A percentile compares a stretch with the other conserved stretches of the same genome.
Conservation (phyloP, 2,329 filamentous ascomycete genomes). For the Ramularia collo-cygni region DNA sequence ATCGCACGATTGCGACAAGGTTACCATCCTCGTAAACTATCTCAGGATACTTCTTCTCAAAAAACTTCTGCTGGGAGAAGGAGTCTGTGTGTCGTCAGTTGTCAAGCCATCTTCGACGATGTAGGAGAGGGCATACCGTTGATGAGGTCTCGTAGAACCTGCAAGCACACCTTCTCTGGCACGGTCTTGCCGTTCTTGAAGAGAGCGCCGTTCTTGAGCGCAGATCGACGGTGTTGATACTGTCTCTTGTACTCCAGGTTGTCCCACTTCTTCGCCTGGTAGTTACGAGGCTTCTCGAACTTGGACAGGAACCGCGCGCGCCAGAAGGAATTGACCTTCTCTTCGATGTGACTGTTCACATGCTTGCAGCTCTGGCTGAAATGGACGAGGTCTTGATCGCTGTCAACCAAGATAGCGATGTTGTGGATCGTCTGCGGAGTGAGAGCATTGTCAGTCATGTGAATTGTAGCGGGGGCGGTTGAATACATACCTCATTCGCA, state of each 20-base stretch:
- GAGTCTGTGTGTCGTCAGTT: constrained; percentile 24
- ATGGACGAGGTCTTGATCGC: constrained; percentile 38
- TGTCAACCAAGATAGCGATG: constrained; percentile 33
- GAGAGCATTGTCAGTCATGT: constrained; percentile 7
- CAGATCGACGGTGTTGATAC: constrained; percentile 30
- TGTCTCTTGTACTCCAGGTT: constrained; percentile 29
- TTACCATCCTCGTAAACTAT: constrained; percentile 1
- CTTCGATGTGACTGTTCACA: constrained; percentile 36
- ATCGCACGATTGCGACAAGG: constrained; percentile 1
- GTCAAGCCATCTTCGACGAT: constrained; percentile 3
- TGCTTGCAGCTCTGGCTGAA: constrained; percentile 36
- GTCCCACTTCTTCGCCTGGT: constrained; percentile 9
- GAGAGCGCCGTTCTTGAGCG: constrained; percentile 21
- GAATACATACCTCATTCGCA: constrained; percentile 24
- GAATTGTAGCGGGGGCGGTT: background rate
- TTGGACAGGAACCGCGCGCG: constrained; percentile 35
- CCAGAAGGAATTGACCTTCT: constrained; percentile 41
- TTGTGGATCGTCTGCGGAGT: constrained; percentile 34
- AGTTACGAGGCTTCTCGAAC: constrained; percentile 33
- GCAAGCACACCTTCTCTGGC: constrained; percentile 31
- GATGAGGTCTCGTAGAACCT: constrained; percentile 38
- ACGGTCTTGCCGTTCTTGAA: constrained; percentile 23
- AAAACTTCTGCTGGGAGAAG: constrained; percentile 22
- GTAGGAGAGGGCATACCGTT: constrained; percentile 29
- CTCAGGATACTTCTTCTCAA: too few species aligned